These are phyloP conservation scores for Durio zibethinus DNA, from an alignment of 345 rosid genomes.

Conservation along the genomic window DNA sequence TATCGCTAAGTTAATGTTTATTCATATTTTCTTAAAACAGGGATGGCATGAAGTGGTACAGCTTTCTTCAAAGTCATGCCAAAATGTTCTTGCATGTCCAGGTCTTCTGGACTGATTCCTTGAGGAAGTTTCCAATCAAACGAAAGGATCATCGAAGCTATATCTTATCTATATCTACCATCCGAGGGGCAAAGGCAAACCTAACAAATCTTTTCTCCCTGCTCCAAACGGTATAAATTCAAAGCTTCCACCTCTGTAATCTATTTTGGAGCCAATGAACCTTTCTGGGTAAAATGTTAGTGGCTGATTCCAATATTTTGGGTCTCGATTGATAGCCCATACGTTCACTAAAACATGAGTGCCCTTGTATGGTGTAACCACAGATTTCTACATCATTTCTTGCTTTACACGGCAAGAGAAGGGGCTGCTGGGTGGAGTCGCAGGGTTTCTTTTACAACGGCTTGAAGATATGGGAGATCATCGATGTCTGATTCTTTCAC, in stretches of 20 bases:
- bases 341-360: conserved; percentile 9
- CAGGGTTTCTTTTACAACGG: conserved; percentile 10
- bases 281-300: neutral
- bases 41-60: conserved; percentile 17
- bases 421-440: conserved; percentile 15
- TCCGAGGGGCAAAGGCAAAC: conserved; percentile 21
- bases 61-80: conserved; percentile 19
- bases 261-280: conserved; percentile 24
- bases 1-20: neutral
- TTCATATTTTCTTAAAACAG: conserved; percentile 5
- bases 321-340: conserved; percentile 18
- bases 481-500: conserved; percentile 12
- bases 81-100: conserved; percentile 22
- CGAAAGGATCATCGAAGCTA: conserved; percentile 21
- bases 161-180: conserved; percentile 22
- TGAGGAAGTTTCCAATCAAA: conserved; percentile 27
- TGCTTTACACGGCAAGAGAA: conserved; percentile 17
- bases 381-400: neutral
- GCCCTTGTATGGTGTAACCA: conserved; percentile 10
- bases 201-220: conserved; percentile 25
- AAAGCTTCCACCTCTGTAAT: neutral
- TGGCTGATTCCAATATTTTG: neutral
- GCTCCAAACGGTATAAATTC: conserved; percentile 18
- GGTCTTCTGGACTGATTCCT: neutral
- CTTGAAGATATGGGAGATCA: conserved; percentile 13